Conservation (phyloP, 352 stramenopile genomes). For the Phytopythium kandeliae region DNA sequence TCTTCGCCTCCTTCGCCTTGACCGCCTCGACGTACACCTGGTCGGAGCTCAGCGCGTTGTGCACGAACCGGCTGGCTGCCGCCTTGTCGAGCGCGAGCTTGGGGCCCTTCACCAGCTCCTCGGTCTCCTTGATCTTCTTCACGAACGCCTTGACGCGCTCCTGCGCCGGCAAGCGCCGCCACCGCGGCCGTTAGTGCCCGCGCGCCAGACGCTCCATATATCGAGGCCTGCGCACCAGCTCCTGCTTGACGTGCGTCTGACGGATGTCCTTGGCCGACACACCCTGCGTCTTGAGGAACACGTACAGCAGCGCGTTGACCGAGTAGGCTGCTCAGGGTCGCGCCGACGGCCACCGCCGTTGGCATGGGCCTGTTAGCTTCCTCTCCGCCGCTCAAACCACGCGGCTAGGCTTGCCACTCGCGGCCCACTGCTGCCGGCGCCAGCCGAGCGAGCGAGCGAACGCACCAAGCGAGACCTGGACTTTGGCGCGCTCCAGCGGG, state of each 20-base stretch:
- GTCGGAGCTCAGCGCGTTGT: slow-evolving; percentile 80
- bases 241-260: slow-evolving; percentile 88
- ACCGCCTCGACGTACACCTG: slow-evolving; percentile 78
- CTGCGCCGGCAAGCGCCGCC: slow-evolving; percentile 11
- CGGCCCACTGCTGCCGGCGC: no score
- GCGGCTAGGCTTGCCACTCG: no score
- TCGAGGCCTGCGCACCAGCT: slow-evolving; percentile 36
- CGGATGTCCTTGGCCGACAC: slow-evolving; percentile 85
- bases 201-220: no score
- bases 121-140: slow-evolving; percentile 88
- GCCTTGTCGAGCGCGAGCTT: slow-evolving; percentile 75
- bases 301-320: slow-evolving; percentile 83
- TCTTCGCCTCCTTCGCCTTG: slow-evolving; percentile 35
- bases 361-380: no score
- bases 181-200: no score
- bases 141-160: slow-evolving; percentile 86
- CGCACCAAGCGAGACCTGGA: slow-evolving; percentile 78
- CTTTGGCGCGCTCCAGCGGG: slow-evolving; percentile 74
- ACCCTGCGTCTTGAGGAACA: slow-evolving; percentile 85
- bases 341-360: no score
- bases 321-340: slow-evolving; percentile 60
- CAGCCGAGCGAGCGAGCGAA: no score
- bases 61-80: slow-evolving; percentile 75
- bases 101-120: slow-evolving; percentile 73
- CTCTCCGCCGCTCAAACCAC: no score